Evolutionary conservation across 225 moss, liverwort and hornwort species (phyloP).

Genomic region (Polytrichum commune): DNA sequence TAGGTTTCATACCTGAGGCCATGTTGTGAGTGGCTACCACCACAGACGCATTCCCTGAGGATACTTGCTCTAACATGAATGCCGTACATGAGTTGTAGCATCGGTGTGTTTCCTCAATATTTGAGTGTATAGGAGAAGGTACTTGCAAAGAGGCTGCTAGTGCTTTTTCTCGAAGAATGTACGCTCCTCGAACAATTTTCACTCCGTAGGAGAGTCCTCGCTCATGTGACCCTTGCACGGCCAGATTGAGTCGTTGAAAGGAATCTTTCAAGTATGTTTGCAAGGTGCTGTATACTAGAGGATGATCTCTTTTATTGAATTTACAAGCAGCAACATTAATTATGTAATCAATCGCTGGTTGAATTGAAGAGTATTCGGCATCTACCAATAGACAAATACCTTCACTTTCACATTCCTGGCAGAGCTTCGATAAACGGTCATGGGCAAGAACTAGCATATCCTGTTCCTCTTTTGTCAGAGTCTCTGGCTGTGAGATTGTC

Average conservation of each 20-base stretch:
- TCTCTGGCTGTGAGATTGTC: conserved; percentile 40
- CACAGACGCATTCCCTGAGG: conserved; percentile 48
- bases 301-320: conserved; percentile 56
- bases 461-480: conserved; percentile 66
- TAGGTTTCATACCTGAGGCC: conserved; percentile 59
- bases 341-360: conserved; percentile 88
- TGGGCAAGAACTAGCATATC: conserved; percentile 46
- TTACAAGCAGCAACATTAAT: conserved; percentile 52
- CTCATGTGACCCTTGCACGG: conserved; percentile 40
- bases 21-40: conserved; percentile 84
- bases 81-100: conserved; percentile 70
- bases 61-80: conserved; percentile 62
- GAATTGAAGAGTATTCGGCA: conserved; percentile 74
- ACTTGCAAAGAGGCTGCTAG: conserved; percentile 54
- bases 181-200: conserved; percentile 91
- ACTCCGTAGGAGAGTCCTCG: conserved; percentile 64
- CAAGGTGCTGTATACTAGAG: conserved; percentile 74
- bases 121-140: conserved; percentile 71
- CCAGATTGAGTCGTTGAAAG: conserved; percentile 62
- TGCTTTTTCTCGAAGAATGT: conserved; percentile 75
- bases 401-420: conserved; percentile 50
- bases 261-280: conserved; percentile 87
- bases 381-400: conserved; percentile 73
- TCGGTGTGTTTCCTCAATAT: conserved; percentile 74
- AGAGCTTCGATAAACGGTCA: conserved; percentile 62